Percentiles rank a stretch among this genome's conserved stretches.
Evolutionary conservation across 139 green algal species (phyloP).

Genomic region (Chlorella vulgaris): DNA sequence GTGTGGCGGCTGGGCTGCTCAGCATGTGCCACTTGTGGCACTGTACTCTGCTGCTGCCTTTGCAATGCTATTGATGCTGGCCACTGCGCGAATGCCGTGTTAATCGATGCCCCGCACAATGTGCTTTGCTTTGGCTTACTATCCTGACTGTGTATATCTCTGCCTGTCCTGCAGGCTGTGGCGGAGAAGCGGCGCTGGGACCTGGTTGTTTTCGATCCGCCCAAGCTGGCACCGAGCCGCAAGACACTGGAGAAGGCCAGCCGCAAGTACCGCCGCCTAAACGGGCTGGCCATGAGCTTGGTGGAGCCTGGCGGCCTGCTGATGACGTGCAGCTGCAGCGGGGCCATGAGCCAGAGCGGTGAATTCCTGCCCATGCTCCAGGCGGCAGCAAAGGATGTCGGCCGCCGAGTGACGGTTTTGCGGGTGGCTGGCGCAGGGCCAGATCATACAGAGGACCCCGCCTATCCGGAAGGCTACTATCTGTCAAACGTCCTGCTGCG

Average conservation of each 20-base stretch:
- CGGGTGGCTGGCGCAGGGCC: slow-evolving; percentile 63
- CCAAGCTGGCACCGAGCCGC: slow-evolving; percentile 90
- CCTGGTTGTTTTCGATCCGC: slow-evolving; percentile 94
- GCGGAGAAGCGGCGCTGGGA: slow-evolving; percentile 64
- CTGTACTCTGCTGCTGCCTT: too few relatives aligned
- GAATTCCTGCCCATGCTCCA: slow-evolving; percentile 61
- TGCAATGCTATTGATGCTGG: too few relatives aligned
- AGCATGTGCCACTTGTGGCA: too few relatives aligned
- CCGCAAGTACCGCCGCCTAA: slow-evolving; percentile 65
- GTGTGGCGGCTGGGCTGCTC: neutral
- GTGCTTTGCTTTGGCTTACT: too few relatives aligned
- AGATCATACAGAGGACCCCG: slow-evolving; percentile 76
- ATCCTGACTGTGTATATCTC: neutral
- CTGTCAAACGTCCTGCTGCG: slow-evolving; percentile 74
- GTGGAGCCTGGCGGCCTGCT: slow-evolving; percentile 84
- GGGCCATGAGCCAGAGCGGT: slow-evolving; percentile 81
- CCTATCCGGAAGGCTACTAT: slow-evolving; percentile 86
- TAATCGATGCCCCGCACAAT: too few relatives aligned
- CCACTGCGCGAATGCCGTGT: too few relatives aligned
- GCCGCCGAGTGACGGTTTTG: slow-evolving; percentile 65
- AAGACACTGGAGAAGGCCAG: slow-evolving; percentile 53
- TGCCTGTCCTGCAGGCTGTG: slow-evolving; percentile 1
- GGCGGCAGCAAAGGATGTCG: slow-evolving; percentile 38
- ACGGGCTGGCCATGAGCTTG: slow-evolving; percentile 70
- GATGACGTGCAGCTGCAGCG: slow-evolving; percentile 94